Percentiles rank a stretch among this genome's conserved stretches.
These are phyloP conservation scores for Dryadomyces quercivorus DNA, from an alignment of 2,329 filamentous ascomycete species.

Conservation along the genomic window DNA sequence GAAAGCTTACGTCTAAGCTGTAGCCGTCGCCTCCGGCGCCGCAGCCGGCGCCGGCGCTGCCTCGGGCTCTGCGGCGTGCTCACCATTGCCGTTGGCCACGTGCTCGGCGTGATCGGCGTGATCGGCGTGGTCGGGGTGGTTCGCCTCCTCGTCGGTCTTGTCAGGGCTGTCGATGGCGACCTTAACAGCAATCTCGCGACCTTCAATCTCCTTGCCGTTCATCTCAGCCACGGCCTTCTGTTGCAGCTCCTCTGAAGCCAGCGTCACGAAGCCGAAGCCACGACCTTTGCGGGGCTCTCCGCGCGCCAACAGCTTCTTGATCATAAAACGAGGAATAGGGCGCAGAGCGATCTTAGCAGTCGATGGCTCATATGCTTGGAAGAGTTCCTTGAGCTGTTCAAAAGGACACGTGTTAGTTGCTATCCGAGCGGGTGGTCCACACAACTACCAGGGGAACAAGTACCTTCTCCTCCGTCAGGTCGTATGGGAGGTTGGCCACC, in stretches of 20 bases:
- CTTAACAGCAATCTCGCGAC: constrained; percentile 98
- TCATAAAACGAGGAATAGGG: constrained; percentile 98
- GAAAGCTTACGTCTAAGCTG: constrained; percentile 8
- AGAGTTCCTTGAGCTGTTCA: constrained; percentile 86
- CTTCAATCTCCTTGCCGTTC: constrained; percentile 99
- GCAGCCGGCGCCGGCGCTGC: constrained; percentile 16
- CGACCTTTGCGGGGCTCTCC: constrained; percentile 98
- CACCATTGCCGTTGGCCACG: constrained; percentile 30
- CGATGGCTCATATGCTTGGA: constrained; percentile 79
- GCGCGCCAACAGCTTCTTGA: constrained; percentile 98
- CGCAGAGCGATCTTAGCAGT: constrained; percentile 98
- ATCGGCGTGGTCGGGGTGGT: constrained; percentile 31
- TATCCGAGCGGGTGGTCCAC: neutral
- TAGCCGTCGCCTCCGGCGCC: constrained; percentile 18
- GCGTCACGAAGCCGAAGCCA: constrained; percentile 96
- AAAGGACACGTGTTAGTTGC: neutral
- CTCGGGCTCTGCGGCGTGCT: neutral
- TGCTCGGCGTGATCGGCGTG: constrained; percentile 28
- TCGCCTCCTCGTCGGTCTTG: constrained; percentile 83
- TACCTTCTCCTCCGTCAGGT: constrained; percentile 95
- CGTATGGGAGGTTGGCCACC: constrained; percentile 98
- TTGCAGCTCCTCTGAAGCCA: constrained; percentile 90
- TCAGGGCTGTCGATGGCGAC: constrained; percentile 98
- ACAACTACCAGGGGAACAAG: constrained; percentile 13
- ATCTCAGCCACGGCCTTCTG: constrained; percentile 95